phyloP scores from a whole-genome alignment of 306 rosid genomes.

The Fagus crenata region DNA sequence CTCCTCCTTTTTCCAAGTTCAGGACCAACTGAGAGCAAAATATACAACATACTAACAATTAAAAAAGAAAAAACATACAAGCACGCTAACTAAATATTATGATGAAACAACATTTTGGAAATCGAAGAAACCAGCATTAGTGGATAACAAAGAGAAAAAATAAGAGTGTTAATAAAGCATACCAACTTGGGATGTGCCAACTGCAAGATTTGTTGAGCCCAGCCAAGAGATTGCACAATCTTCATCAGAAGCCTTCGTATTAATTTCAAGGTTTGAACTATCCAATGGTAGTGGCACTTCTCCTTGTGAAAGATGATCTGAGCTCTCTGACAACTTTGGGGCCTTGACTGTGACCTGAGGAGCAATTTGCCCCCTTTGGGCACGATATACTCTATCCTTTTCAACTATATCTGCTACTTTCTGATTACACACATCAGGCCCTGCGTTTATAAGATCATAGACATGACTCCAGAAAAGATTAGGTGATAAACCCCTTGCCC shows the following conservation, averaged over 20 bases:
- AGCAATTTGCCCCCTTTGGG: slow-evolving; percentile 67
- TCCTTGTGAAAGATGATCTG: slow-evolving; percentile 32
- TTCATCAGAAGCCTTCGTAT: slow-evolving; percentile 22
- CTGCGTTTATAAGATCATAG: slow-evolving; percentile 65
- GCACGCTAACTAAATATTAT: background rate
- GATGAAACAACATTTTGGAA: background rate
- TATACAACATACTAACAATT: too few species aligned
- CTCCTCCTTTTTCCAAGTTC: too few species aligned
- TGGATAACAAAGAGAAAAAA: slow-evolving; percentile 6
- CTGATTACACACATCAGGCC: slow-evolving; percentile 79
- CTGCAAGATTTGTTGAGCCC: slow-evolving; percentile 71
- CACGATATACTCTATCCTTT: slow-evolving; percentile 61
- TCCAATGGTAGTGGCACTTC: slow-evolving; percentile 33
- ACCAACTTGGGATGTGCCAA: slow-evolving; percentile 66
- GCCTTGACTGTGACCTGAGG: slow-evolving; percentile 65
- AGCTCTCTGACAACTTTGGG: slow-evolving; percentile 33
- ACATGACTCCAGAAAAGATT: slow-evolving; percentile 71
- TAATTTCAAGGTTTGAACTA: slow-evolving; percentile 33
- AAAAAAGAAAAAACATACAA: background rate
- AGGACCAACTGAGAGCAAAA: too few species aligned
- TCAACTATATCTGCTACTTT: slow-evolving; percentile 78
- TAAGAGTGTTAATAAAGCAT: slow-evolving; percentile 25
- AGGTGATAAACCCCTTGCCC: slow-evolving; percentile 87
- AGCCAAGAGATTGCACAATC: slow-evolving; percentile 54
- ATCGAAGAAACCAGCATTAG: slow-evolving; percentile 15